Evolutionary conservation across 495 filamentous ascomycete species (phyloP), one percentile per base, ranked within the genome.

Genomic region (Penicillium tannophilum): DNA sequence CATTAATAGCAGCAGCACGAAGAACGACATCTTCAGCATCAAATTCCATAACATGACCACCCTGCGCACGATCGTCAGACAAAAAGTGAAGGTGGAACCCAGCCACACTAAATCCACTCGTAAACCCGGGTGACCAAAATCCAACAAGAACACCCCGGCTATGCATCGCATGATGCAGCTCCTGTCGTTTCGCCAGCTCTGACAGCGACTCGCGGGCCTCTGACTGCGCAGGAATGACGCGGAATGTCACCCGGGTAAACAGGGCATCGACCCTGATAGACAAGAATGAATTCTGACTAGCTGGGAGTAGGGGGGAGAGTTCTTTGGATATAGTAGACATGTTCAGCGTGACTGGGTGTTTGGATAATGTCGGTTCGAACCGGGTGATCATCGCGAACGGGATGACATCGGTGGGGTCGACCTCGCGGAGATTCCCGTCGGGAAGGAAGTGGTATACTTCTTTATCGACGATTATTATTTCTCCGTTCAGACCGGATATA

Each of bases 391-490:
- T 30, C 0, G 24, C 46, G 20, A 49, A 28, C 2, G 46, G 46
- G 2, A 49, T 26, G 20, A 16, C 12, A 4, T 56, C 43, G n/a
- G 42, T 33, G 1, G 19, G 0, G 19, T 45, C 19, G 16, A 56
- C 19, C 33, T 14, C 48, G 28, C 28, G 43, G 2, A 56, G 28
- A 12, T 56, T 5, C n/a, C 33, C 23, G 6, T 42, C 42, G 2
- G 60, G 39, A n/a, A 61, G 35, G 19, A 67, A 63, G 20, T 83
- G 81, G 63, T 80, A 83, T 28, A 74, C 68, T 10, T 64, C 60
- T 53, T 70, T 69, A 55, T 82, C 77, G 14, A 83, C 59, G n/a
- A 82, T 66, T 31, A 83, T 73, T 64, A 83, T 77, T 63, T 83
- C 82, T 63, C 81, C 81, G 46, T 73, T 71, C 62, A 84, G 77